Evolutionary conservation across 2,329 filamentous ascomycete genomes (phyloP), one percentile per base, ranked within the genome.

Genomic region (Ophiosphaerella herpotricha): DNA sequence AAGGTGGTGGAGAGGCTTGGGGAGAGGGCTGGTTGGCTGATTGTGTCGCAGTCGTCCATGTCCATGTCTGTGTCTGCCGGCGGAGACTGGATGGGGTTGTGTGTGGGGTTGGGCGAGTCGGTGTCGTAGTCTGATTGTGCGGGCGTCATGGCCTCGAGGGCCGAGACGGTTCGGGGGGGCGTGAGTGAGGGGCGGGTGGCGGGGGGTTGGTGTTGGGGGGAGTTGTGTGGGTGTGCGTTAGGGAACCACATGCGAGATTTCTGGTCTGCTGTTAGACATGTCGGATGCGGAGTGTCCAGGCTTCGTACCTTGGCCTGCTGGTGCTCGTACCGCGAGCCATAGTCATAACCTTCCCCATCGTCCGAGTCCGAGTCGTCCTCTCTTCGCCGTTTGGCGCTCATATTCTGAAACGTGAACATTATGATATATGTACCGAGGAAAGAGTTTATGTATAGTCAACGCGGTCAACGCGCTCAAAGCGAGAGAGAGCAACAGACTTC

Each of bases 1-100:
- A 72, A 70, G 35, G 46, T 34, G 24, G 55, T 60, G 14, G 61
- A 53, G 7, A 64, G 46, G 12, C 66, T 63, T 24, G 71, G 70
- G 24, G 71, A 73, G 13, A 71, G 68, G 46, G 64, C 61, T 5
- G 72, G 70, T 45, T 71, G 70, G 55, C 70, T 74, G 21, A 56
- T 51, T 13, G 67, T 59, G 35, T 68, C 65, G 47, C 62, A 56
- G 38, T 72, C 66, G 35, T 71, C 69, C 64, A 74, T 70, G 33
- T 71, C 68, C 66, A 74, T 72, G 42, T 72, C 67, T 24, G 73
- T 68, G 24, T 54, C 47, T 32, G 54, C 56, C 24, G 64, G 60
- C 8, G 64, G 63, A 7, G 61, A 61, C 39, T 65, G 55, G 13
- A 49, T 47, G 8, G 56, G 55, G 33, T 63, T 46, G 7, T 57